Evolutionary conservation across 371 early-diverging fungal genomes (phyloP), one percentile per base, ranked within the genome.

Genomic region (Massospora cicadina): DNA sequence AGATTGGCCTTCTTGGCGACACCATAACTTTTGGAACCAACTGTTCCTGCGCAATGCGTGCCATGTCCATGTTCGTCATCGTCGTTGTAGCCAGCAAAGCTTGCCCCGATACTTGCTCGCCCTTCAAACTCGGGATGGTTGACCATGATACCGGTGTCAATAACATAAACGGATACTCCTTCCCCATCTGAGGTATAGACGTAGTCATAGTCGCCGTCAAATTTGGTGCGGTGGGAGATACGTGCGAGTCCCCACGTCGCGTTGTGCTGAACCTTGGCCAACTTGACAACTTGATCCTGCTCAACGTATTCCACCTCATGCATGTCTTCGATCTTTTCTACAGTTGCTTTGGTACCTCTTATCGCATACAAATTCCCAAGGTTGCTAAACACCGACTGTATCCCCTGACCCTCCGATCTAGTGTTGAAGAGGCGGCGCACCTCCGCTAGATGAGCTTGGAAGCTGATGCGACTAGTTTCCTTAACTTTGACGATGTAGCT

Each of bases 1-100:
- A 90, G 54, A 55, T 71, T 77, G 25, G 75, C 81, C 30, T 82
- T 77, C 70, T 84, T 88, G 43, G 88, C 85, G 12, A 88, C 79
- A 24, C 89, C 90, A 68, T 74, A 76, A 5, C 73, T 81, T 55
- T 70, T 77, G 0, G 84, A 82, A 27, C 74, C 87, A 29, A 82
- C 73, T 10, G 79, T 71, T 24, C 81, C 83, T 7, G 84, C 80
- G 5, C 75, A 76, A 66, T 79, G 79, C 0, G 85, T 83, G n/a
- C 86, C 86, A 70, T 86, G 86, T 5, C 75, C 73, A 68, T 72
- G 68, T 62, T 72, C 67, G 58, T 71, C 76, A n/a, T 60, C 67
- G 68, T 66, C 68, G 26, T 56, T 13, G 12, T 12, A 13, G 10
- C 63, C 63, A 30, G 26, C 27, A n/a, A 65, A 65, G 7, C 58